Evolutionary conservation across 2,329 filamentous ascomycete genomes (phyloP), one percentile per base, ranked within the genome.

Genomic region (Penicillium rolfsii): DNA sequence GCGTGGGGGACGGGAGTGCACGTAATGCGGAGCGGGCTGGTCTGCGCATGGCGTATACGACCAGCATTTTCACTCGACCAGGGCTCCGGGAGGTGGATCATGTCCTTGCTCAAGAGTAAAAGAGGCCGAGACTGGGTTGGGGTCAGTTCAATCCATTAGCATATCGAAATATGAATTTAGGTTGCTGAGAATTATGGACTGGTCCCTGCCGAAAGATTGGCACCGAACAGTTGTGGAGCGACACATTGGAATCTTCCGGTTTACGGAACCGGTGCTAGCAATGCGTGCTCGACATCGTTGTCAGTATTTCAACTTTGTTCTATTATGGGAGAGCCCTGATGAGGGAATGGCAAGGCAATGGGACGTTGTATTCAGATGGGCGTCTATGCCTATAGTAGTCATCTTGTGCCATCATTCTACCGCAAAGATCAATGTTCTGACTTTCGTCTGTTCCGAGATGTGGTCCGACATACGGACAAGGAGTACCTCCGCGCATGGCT

Each of bases 1-100:
- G 55, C 5, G 40, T 61, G 33, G 59, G 60, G n/a, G 59, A 59
- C 26, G 62, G 64, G 1, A 66, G 62, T 59, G 58, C 56, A 19
- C 64, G 60, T 8, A 66, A 66, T 55, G 55, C 54, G 35, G 64
- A 60, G 53, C 50, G 60, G 16, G 62, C 58, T 40, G 61, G 59
- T 16, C 36, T 67, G 43, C 33, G 24, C 19, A 24, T 58, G 6
- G 63, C 58, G n/a, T 64, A 64, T 45, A 64, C 50, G 8, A 63
- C 36, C 7, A 12, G 22, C 5, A 41, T 48, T 19, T 35, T 54
- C 33, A 49, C 16, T 55, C 43, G 43, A 33, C 57, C 24, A 33
- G 19, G 12, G 30, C 19, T 19, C 16, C 5, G 40, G 24, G 40
- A 35, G n/a, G 14, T 24, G 26, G 52, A 16, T 40, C 26, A 30